A percentile compares a stretch with the other conserved stretches of the same genome.
These are phyloP conservation scores for Torulaspora maleeae DNA, from an alignment of 805 yeast genomes.

Conservation along the genomic window DNA sequence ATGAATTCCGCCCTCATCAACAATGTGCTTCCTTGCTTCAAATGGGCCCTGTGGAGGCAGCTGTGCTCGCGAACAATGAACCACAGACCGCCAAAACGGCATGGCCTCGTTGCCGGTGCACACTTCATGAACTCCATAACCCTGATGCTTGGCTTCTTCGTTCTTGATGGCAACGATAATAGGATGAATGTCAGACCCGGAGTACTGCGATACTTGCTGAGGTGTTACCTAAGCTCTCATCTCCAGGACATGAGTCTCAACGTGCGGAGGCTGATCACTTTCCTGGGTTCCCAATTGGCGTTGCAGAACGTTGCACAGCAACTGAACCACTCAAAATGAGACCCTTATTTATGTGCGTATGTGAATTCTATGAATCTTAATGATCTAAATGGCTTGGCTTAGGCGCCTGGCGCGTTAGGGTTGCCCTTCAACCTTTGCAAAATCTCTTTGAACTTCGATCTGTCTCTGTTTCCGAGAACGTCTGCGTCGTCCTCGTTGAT, in stretches of 20 bases:
- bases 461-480: slow-evolving; percentile 50
- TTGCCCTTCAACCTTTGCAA: slow-evolving; percentile 63
- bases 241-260: background rate
- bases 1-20: slow-evolving; percentile 22
- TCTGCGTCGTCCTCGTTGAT: slow-evolving; percentile 44
- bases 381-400: slow-evolving; percentile 15
- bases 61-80: slow-evolving; percentile 12
- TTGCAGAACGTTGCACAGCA: slow-evolving; percentile 8
- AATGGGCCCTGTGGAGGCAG: slow-evolving; percentile 32
- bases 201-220: slow-evolving; percentile 17
- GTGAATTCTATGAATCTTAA: slow-evolving; percentile 3
- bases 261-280: slow-evolving; percentile 9
- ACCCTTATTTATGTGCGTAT: background rate
- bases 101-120: slow-evolving; percentile 5
- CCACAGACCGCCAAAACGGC: slow-evolving; percentile 8
- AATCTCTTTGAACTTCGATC: slow-evolving; percentile 63
- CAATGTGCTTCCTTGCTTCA: slow-evolving; percentile 22
- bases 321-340: background rate
- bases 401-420: slow-evolving; percentile 72
- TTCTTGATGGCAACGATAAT: slow-evolving; percentile 19
- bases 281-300: slow-evolving; percentile 18
- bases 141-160: slow-evolving; percentile 21
- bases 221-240: slow-evolving; percentile 10
- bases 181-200: slow-evolving; percentile 24
- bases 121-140: slow-evolving; percentile 19